Percentiles rank a stretch among this genome's conserved stretches.
Conservation (phyloP, 495 filamentous ascomycete species). For the Penicillium turbatum region DNA sequence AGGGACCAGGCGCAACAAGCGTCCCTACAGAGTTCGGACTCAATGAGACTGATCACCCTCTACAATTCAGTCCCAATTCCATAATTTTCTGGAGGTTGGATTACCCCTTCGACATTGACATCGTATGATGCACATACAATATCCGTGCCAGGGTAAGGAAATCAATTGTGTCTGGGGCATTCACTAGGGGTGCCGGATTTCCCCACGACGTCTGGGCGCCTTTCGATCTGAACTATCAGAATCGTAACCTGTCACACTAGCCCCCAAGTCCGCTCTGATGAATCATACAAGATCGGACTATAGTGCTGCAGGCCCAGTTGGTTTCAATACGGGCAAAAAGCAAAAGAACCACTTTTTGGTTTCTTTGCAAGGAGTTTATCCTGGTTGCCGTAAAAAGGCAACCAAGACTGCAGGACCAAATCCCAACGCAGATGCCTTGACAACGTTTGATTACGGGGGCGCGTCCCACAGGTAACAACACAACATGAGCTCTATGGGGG, state of each 20-base stretch:
- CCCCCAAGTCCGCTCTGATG: constrained; percentile 14
- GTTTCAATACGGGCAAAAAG: constrained; percentile 7
- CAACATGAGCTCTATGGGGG: not conserved
- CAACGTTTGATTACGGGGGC: not conserved
- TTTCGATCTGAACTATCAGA: constrained; percentile 27
- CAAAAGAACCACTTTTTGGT: not conserved
- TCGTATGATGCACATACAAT: not conserved
- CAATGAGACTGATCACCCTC: not conserved
- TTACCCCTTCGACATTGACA: not conserved
- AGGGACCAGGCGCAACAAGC: not conserved
- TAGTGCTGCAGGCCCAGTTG: constrained; percentile 6
- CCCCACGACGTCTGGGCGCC: constrained; percentile 16
- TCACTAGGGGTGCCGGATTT: constrained; percentile 8
- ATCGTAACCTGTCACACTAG: constrained; percentile 17
- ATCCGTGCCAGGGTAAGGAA: too few relatives aligned
- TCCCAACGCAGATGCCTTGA: not conserved
- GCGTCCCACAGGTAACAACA: constrained; percentile 2
- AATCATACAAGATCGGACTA: constrained; percentile 15
- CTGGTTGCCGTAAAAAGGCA: constrained; percentile 23
- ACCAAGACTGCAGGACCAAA: constrained; percentile 13
- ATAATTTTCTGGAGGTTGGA: too few relatives aligned
- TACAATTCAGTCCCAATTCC: too few relatives aligned
- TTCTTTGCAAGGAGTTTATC: not conserved
- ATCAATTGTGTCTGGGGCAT: not conserved
- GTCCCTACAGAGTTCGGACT: not conserved